Percentiles rank a stretch among this genome's conserved stretches.
Conservation (phyloP, 768 basidiomycete species). For the Termitomyces eurrhizus region DNA sequence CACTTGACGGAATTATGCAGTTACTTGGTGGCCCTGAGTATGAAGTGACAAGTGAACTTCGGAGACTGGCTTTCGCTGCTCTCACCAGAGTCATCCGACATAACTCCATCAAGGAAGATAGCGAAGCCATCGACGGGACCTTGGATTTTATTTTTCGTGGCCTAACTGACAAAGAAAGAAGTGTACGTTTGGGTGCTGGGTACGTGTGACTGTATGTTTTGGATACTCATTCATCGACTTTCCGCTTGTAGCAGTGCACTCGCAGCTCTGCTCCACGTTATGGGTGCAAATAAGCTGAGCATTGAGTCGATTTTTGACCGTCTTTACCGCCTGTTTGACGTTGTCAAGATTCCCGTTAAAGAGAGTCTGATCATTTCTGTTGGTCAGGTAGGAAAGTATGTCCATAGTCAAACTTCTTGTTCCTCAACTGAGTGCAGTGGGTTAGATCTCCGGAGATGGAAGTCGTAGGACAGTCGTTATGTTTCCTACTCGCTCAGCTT, state of each 20-base stretch:
- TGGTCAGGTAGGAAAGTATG: slow-evolving; percentile 52
- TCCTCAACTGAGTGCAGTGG: not conserved
- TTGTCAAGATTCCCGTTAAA: slow-evolving; percentile 40
- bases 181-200: slow-evolving; percentile 67
- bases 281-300: slow-evolving; percentile 25
- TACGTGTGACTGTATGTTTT: slow-evolving; percentile 27
- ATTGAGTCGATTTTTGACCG: slow-evolving; percentile 40
- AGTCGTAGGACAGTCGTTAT: slow-evolving; percentile 55
- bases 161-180: slow-evolving; percentile 50
- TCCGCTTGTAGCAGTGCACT: slow-evolving; percentile 39
- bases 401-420: not conserved
- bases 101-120: slow-evolving; percentile 28
- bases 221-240: not conserved
- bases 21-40: slow-evolving; percentile 45
- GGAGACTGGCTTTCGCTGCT: slow-evolving; percentile 37
- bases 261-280: slow-evolving; percentile 39
- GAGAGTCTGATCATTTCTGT: slow-evolving; percentile 65
- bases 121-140: slow-evolving; percentile 26
- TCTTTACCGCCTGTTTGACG: slow-evolving; percentile 47
- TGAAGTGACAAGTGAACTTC: slow-evolving; percentile 45
- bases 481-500: slow-evolving; percentile 61
- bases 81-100: slow-evolving; percentile 41
- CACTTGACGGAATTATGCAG: slow-evolving; percentile 30
- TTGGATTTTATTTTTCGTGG: slow-evolving; percentile 42
- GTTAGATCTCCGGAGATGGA: slow-evolving; percentile 45